Evolutionary conservation across 176 grass and related monocot species (phyloP), one percentile per base, ranked within the genome.

Genomic region (Oryza punctata): DNA sequence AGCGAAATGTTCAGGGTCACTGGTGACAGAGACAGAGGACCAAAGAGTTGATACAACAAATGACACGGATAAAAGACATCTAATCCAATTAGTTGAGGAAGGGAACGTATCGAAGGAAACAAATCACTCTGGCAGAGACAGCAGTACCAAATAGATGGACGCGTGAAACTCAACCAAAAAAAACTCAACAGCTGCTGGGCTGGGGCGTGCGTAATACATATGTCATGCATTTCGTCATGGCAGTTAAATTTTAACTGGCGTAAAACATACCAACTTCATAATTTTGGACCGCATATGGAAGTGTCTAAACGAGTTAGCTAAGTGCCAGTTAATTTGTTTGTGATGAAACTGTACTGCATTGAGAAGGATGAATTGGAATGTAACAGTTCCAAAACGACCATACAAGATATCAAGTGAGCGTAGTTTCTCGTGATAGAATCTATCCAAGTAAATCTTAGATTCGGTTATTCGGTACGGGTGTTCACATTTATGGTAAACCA

Each of bases 381-480:
- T 35, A 35, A 7, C 5, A 6, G 33, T 35, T 35, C 8, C 38
- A 40, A 10, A 40, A 40, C 8, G 0, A 35, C 5, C 33, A 35
- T 35, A 7, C 5, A 35, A 35, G 33, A 7, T 35, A 33, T 33
- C 4, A 33, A 33, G 32, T 33, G 33, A 35, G 33, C 5, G 5
- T 35, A 35, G 33, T 35, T 35, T 6, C 5, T 35, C 33, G 0
- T 35, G 33, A 5, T 0, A 35, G 33, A 35, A 35, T 0, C 5
- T 35, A 2, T 29, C 28, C 2, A 29, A 1, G 1, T 29, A 35
- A 35, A 35, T 35, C 6, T 35, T 35, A 35, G 3, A 35, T 4
- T 35, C 6, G 0, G 1, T 0, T 0, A 35, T 4, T 35, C 6
- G 0, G 1, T 0, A 35, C 33, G 5, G 0, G 0, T 35, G 0